Conservation (phyloP, 73 alveolate species). For the Strombidium stylifer region DNA sequence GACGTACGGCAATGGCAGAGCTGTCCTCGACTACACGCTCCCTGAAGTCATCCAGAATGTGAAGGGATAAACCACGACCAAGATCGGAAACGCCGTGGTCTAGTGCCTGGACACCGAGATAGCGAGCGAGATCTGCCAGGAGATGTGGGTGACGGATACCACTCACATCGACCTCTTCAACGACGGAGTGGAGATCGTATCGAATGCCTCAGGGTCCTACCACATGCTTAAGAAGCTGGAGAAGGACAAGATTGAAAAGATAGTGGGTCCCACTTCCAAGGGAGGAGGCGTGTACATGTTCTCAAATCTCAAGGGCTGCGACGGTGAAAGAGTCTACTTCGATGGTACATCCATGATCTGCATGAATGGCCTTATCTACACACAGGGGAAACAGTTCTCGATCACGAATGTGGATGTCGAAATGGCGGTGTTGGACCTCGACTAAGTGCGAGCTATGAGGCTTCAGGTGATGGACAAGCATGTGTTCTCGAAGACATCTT, state of each 20-base stretch:
- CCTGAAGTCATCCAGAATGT: constrained; percentile 43
- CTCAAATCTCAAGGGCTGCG: constrained; percentile 76
- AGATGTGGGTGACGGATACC: constrained; percentile 71
- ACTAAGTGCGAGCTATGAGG: constrained; percentile 78
- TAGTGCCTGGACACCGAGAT: constrained; percentile 65
- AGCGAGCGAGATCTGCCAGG: constrained; percentile 85
- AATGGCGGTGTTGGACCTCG: constrained; percentile 73
- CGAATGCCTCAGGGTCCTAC: constrained; percentile 68
- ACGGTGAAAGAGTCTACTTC: constrained; percentile 84
- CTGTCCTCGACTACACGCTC: constrained; percentile 50
- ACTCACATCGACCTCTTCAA: constrained; percentile 66
- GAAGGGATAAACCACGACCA: constrained; percentile 45
- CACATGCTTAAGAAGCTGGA: constrained; percentile 64
- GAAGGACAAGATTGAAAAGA: constrained; percentile 57
- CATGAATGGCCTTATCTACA: constrained; percentile 79
- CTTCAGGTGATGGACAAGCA: constrained; percentile 39
- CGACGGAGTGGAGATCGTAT: constrained; percentile 79
- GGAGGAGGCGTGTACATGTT: constrained; percentile 77
- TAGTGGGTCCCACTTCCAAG: constrained; percentile 57
- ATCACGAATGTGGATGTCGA: constrained; percentile 79
- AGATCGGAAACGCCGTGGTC: constrained; percentile 73
- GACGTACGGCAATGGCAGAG: too few relatives aligned
- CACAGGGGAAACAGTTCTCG: constrained; percentile 75
- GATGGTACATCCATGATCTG: constrained; percentile 87
- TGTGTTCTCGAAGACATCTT: constrained; percentile 17